Evolutionary conservation across 2,329 filamentous ascomycete genomes (phyloP), one percentile per base, ranked within the genome.

Genomic region (Microascus cirrosus): DNA sequence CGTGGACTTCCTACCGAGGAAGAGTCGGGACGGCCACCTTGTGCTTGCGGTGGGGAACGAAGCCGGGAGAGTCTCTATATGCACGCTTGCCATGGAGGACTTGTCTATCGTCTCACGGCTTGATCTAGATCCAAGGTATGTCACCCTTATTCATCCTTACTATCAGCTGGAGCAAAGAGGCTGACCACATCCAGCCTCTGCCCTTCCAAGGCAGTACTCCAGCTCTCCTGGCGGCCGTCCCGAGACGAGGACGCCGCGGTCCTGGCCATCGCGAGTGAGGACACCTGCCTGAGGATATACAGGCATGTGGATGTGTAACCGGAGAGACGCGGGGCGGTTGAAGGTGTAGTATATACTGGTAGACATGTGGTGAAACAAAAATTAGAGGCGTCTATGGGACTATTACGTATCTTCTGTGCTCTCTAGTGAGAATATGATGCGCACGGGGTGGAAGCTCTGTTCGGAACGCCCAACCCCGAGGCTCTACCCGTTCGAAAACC

Each of bases 211-310:
- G 72, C 85, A 1, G 78, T 90, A 24, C 78, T 83, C 25, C 84
- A 87, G 66, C 72, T 92, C 39, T 77, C 84, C 8, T 92, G 88
- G 88, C 78, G 83, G 61, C 87, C 86, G 5, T 61, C 63, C 1
- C 53, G 55, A 2, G 66, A 69, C 13, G 61, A 68, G 20, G 60
- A 61, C 22, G 55, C 60, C 42, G 65, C 65, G 45, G 73, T 79
- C 62, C 65, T 83, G 28, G 80, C 79, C 4, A 69, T 83, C 59
- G 81, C 81, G 24, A 78, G 83, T 55, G 83, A 85, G 63, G 83
- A 86, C 66, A 76, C 77, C 61, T 84, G 83, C 50, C 67, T 86
- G 54, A 74, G 83, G 62, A 69, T 86, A 60, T 84, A 83, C 67
- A 73, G 73, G 5, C 70, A 80, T 59, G 62, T 62, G 8, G 60